Evolutionary conservation across 2,329 filamentous ascomycete genomes (phyloP).

Genomic region (Calonectria naviculata): DNA sequence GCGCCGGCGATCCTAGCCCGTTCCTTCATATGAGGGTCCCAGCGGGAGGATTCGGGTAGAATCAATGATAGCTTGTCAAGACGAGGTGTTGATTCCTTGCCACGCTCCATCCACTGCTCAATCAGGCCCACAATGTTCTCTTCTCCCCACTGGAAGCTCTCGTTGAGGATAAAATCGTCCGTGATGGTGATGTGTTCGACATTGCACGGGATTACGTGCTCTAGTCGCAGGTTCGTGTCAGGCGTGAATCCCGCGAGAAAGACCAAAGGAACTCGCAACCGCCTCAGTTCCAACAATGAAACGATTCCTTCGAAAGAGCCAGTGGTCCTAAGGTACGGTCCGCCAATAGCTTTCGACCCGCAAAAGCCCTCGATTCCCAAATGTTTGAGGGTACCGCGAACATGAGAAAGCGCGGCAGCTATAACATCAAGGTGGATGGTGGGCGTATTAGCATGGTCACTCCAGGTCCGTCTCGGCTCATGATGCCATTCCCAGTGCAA

Average conservation of each 20-base stretch:
- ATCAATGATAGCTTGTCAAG: neutral
- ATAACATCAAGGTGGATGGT: neutral
- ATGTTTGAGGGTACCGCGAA: neutral
- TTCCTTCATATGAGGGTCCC: no score
- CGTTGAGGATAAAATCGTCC: neutral
- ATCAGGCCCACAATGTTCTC: neutral
- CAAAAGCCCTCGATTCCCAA: neutral
- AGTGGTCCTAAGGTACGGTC: neutral
- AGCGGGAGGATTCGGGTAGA: neutral
- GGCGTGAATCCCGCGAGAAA: neutral
- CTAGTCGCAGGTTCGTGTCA: neutral
- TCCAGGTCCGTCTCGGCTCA: neutral
- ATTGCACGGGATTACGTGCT: neutral
- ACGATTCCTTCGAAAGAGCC: neutral
- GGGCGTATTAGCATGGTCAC: neutral
- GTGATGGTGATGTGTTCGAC: neutral
- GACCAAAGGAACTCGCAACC: neutral
- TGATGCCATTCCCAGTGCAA: slow-evolving; percentile 4
- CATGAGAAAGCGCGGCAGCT: neutral
- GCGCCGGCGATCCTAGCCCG: no score
- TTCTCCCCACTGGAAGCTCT: neutral
- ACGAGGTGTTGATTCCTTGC: neutral
- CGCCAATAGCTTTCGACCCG: neutral
- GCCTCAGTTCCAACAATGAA: neutral
- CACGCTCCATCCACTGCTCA: neutral